Conservation (phyloP, 441 rosid genomes). For the Eruca vesicaria region DNA sequence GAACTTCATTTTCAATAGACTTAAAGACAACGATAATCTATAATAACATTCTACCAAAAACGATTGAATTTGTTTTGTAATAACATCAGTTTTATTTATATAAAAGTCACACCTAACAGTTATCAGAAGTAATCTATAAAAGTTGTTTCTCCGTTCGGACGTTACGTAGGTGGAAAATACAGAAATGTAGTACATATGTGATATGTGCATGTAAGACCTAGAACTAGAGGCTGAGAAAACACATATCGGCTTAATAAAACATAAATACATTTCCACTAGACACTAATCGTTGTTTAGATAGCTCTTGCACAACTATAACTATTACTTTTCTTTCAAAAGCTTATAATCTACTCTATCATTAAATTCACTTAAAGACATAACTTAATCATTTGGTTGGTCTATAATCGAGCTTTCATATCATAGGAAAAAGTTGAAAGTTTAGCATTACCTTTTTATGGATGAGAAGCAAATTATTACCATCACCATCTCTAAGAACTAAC, state of each 20-base stretch:
- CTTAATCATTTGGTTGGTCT: conserved; percentile 3
- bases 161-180: no score
- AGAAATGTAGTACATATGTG: no score
- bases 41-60: not conserved
- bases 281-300: no score
- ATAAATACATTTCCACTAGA: no score
- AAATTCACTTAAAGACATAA: not conserved
- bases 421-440: not conserved
- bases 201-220: no score
- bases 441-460: conserved; percentile 64
- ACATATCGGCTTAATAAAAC: no score
- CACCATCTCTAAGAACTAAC: conserved; percentile 49
- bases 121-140: no score
- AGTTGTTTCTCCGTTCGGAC: not conserved
- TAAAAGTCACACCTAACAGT: no score
- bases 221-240: no score
- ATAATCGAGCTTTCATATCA: not conserved
- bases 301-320: not conserved
- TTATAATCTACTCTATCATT: not conserved
- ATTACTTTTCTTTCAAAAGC: not conserved
- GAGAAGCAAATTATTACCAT: conserved; percentile 64
- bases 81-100: not conserved
- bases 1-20: not conserved
- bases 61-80: not conserved
- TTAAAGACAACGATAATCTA: not conserved